Percentiles rank a stretch among this genome's conserved stretches.
Evolutionary conservation across 768 basidiomycete genomes (phyloP).

Genomic region (Tylopilus plumbeoviolaceoides): DNA sequence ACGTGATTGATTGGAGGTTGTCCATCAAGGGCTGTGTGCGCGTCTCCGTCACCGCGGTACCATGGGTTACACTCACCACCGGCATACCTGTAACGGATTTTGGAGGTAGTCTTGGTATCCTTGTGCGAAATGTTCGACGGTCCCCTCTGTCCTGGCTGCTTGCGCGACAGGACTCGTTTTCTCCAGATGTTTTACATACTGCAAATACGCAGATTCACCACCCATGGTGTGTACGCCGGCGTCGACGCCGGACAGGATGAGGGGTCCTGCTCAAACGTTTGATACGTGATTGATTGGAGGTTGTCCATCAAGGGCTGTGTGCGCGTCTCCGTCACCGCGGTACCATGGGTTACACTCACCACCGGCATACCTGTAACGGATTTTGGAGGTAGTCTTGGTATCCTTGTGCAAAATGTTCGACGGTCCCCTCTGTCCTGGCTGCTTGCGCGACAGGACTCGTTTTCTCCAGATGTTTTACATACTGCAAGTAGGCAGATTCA

Average conservation of each 20-base stretch:
- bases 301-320: slow-evolving; percentile 94
- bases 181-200: slow-evolving; percentile 84
- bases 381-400: slow-evolving; percentile 96
- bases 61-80: not conserved
- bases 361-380: slow-evolving; percentile 70
- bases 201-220: slow-evolving; percentile 82
- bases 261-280: slow-evolving; percentile 97
- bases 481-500: slow-evolving; percentile 85
- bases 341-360: not conserved
- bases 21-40: slow-evolving; percentile 85
- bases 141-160: slow-evolving; percentile 61
- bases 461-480: slow-evolving; percentile 78
- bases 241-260: slow-evolving; percentile 72
- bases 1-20: slow-evolving; percentile 91
- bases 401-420: slow-evolving; percentile 86
- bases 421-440: slow-evolving; percentile 60
- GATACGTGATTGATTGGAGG: slow-evolving; percentile 91
- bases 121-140: slow-evolving; percentile 85
- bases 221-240: slow-evolving; percentile 69
- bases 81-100: slow-evolving; percentile 80
- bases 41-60: slow-evolving; percentile 8
- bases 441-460: slow-evolving; percentile 68
- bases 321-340: slow-evolving; percentile 8
- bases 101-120: slow-evolving; percentile 96
- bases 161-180: slow-evolving; percentile 67